These are phyloP conservation scores for Rutstroemia sp. DNA, from an alignment of 2,329 filamentous ascomycete species.

Conservation along the genomic window DNA sequence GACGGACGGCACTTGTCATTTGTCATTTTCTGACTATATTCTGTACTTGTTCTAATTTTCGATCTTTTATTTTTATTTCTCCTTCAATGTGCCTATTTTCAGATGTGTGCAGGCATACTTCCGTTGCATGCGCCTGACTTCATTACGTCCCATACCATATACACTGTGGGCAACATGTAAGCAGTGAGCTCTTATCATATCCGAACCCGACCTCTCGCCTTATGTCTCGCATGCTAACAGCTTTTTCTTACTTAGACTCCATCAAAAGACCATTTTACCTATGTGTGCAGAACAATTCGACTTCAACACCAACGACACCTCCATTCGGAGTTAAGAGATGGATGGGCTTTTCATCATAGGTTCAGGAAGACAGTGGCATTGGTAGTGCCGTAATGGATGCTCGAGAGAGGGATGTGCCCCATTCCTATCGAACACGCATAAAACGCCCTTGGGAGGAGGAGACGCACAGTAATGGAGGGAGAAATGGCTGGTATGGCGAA, in stretches of 20 bases:
- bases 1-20: constrained; percentile 3
- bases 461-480: constrained; percentile 8
- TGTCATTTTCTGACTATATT: not conserved
- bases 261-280: not conserved
- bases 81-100: constrained; percentile 1
- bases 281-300: not conserved
- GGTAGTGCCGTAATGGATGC: constrained; percentile 26
- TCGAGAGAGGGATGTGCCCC: constrained; percentile 24
- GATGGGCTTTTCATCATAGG: constrained; percentile 18
- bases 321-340: constrained; percentile 23
- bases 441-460: constrained; percentile 28
- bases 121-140: constrained; percentile 10
- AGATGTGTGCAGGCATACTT: constrained; percentile 8
- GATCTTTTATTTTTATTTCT: not conserved
- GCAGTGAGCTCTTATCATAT: constrained; percentile 11
- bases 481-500: constrained; percentile 15
- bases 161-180: constrained; percentile 17
- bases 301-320: not conserved
- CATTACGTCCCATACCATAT: constrained; percentile 3
- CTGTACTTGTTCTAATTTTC: not conserved
- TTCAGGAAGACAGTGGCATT: constrained; percentile 21
- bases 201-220: not conserved
- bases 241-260: not conserved
- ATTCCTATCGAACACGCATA: constrained; percentile 20
- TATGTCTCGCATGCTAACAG: not conserved